Evolutionary conservation across 2,329 filamentous ascomycete genomes (phyloP), one percentile per base, ranked within the genome.

Genomic region (Cercospora citrullina): DNA sequence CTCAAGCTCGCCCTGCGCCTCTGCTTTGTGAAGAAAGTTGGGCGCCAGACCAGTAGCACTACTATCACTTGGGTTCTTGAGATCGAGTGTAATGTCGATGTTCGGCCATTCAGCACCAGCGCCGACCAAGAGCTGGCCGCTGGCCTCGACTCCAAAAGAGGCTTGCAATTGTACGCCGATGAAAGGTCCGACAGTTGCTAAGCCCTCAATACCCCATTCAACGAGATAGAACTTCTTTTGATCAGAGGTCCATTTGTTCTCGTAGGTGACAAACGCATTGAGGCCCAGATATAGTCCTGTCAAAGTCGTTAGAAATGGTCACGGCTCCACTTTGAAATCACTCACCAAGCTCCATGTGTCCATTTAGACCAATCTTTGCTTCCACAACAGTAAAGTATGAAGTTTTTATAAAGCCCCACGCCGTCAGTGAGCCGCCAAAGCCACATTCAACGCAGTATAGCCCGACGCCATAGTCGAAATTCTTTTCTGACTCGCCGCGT

Each of bases 131-230:
- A 68, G 42, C 28, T 55, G 28, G 3, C 66, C 66, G 6, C 53
- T 61, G n/a, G 66, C 66, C 14, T 62, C 53, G 45, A 68, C 53
- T 21, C 57, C 57, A 8, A 36, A 39, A 10, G 30, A 23, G 23
- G 66, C 42, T 18, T 55, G 28, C 9, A 64, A 9, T 12, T 26
- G 45, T 16, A 68, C 18, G 12, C 62, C 60, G 21, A 68, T 28
- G 58, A 65, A 68, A 14, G 66, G 66, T 18, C 66, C 66, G 12
- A 65, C 30, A n/a, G 23, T 39, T 31, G 31, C 33, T 18, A 63
- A 18, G 2, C 14, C 18, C 18, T 21, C 59, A 23, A 26, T 26
- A 26, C 45, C 23, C 33, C 33, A 36, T 5, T 36, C 33, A 12
- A 36, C 33, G 6, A 36, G 33, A 18, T 21, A 51, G 18, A 51